Base-by-base conservation (phyloP, 2,329 filamentous ascomycete species). In the Tolypocladium ovalisporum region DNA sequence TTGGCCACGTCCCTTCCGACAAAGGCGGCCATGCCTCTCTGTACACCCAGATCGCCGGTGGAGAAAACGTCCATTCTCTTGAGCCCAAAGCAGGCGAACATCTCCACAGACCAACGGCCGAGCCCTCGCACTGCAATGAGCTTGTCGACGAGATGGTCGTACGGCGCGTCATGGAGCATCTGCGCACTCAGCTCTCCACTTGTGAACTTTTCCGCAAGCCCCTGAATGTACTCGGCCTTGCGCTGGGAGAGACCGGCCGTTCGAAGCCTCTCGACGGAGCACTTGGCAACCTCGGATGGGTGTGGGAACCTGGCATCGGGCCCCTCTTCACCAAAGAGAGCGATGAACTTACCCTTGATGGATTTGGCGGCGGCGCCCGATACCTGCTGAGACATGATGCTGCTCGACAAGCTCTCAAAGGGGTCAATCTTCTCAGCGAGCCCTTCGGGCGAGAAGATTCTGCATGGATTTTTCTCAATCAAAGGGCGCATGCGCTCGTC, bases 11-110 rank as follows among this genome's bases (percentile, higher is more conserved):
- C 90, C 59, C 83, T 83, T 1, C 94, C 94, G 53, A 86, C 79
- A 68, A 94, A 92, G 0, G 88, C 86, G 1, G 94, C 94, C 86
- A 97, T 96, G 12, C 94, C 94, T 66, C 92, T 79, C 81, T 97
- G 94, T 52, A 99, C 90, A 5, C 94, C 94, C 60, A 99, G 74
- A 73, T 99, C 93, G 1, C 94, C 93, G 1, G 90, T 87, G 27
- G 87, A 90, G 70, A 97, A 96, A 27, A 99, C 89, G 73, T 99
- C 93, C 79, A 91, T 87, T 15, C 92, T 80, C 79, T 97, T 97
- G 44, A 99, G 77, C n/a, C 84, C 89, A 72, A 99, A 97, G 72
- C 89, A 90, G 54, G 92, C 90, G 77, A 99, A 99, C 94, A 99
- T 97, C 76, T 97, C 92, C 17, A 96, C 91, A 53, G 87, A 92